phyloP scores from a whole-genome alignment of 371 early-diverging fungal genomes.

The Phascolomyces articulosus region DNA sequence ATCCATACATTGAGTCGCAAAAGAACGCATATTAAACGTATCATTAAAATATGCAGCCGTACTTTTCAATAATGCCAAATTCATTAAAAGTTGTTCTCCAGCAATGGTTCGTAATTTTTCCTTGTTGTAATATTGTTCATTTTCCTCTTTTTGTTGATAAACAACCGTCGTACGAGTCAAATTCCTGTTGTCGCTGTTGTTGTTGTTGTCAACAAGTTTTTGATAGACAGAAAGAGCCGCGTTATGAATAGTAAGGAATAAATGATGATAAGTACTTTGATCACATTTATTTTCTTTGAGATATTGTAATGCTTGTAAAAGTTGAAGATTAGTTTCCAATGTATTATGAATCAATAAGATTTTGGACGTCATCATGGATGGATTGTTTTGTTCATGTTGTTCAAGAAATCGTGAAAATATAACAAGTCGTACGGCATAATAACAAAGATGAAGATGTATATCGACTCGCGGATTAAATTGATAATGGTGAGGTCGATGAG shows the following conservation, averaged over 20 bases:
- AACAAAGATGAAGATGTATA: constrained; percentile 39
- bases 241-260: constrained; percentile 50
- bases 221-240: constrained; percentile 28
- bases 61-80: constrained; percentile 28
- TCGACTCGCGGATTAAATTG: not conserved
- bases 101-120: constrained; percentile 15
- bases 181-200: no score
- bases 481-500: no score
- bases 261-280: constrained; percentile 50
- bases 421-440: constrained; percentile 40
- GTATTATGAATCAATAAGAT: no score
- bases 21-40: constrained; percentile 37
- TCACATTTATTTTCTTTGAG: constrained; percentile 36
- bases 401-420: constrained; percentile 37
- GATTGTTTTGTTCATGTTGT: no score
- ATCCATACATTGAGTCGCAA: constrained; percentile 30
- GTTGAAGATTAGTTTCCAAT: constrained; percentile 32
- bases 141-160: constrained; percentile 9
- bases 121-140: not conserved
- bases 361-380: no score
- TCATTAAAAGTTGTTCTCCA: constrained; percentile 32
- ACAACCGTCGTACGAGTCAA: no score
- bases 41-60: constrained; percentile 43
- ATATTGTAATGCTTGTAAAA: constrained; percentile 32
- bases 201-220: not conserved